Base-by-base conservation (phyloP, 208 protist genomes). In the Trypanosoma theileri region DNA sequence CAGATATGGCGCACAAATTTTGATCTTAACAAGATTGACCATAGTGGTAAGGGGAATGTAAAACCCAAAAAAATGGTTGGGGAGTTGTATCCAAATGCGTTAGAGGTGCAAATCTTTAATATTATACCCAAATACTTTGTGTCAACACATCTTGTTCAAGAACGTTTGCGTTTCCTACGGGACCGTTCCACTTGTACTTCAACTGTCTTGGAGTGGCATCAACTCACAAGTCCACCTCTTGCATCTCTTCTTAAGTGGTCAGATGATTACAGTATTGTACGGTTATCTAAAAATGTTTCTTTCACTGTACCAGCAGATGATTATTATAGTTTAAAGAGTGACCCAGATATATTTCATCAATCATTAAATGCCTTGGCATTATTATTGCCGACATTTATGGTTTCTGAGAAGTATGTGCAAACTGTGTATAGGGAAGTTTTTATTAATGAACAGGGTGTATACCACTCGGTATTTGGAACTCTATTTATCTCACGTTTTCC, bases 401-500 rank as follows among this genome's bases (percentile, higher is more conserved):
- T 68, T 26, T 55, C 44, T 2, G n/a, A 59, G 45, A 19, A 26
- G 0, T 10, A 53, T 13, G 53, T 74, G n/a, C 59, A 45, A 61
- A 13, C 0, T 12, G 53, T 68, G 7, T 74, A 74, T 46, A 62
- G 35, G 45, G 17, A n/a, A 31, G 24, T 64, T 0, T 74, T 74
- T 66, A 24, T 68, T 21, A 17, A 42, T 12, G 11, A 41, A 13
- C 3, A 22, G 16, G 61, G 69, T 14, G 45, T 57, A 12, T 66
- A 48, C 8, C 45, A 63, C 28, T 41, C 11, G 6, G 61, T 52
- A 28, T 55, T 74, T 61, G 46, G 45, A 13, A 6, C 48, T 14
- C 7, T 51, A n/a, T 74, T 78, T 59, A 3, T 53, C 31, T 11
- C 11, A 11, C 72, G 75, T 40, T 88, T 89, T 22, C 73, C 79